Percentiles rank a stretch among this genome's conserved stretches.
These are phyloP conservation scores for Phytophthora niederhauseri DNA, from an alignment of 352 stramenopile genomes.

Conservation along the genomic window DNA sequence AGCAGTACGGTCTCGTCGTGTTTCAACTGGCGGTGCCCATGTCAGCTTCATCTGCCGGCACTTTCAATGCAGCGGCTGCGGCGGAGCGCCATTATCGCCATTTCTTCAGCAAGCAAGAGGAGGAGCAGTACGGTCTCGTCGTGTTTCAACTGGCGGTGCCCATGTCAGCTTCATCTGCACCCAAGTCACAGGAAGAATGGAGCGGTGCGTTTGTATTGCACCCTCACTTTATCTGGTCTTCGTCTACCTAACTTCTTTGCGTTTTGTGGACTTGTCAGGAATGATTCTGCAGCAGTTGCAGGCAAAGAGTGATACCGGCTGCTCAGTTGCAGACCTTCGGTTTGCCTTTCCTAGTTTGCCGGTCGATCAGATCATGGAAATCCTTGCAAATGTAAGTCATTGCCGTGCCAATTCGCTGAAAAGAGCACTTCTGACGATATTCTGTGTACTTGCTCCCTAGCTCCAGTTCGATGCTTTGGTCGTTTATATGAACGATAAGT, in stretches of 20 bases:
- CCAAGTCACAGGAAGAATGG: slow-evolving; percentile 56
- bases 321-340: slow-evolving; percentile 57
- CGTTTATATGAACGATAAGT: slow-evolving; percentile 59
- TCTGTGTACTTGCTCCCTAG: slow-evolving; percentile 26
- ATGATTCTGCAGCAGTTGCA: slow-evolving; percentile 51
- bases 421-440: slow-evolving; percentile 4
- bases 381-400: slow-evolving; percentile 60
- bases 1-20: slow-evolving; percentile 56
- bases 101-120: slow-evolving; percentile 66
- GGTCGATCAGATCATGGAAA: slow-evolving; percentile 53
- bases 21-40: slow-evolving; percentile 50
- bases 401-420: not conserved
- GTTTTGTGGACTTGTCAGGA: slow-evolving; percentile 26
- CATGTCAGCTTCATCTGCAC: slow-evolving; percentile 10
- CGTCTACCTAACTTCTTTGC: slow-evolving; percentile 4
- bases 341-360: slow-evolving; percentile 60
- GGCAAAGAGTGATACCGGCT: slow-evolving; percentile 39
- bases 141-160: slow-evolving; percentile 58
- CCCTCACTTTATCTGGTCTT: not conserved
- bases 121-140: slow-evolving; percentile 55
- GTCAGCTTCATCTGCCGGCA: slow-evolving; percentile 15
- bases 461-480: slow-evolving; percentile 74
- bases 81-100: slow-evolving; percentile 59
- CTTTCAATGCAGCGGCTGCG: slow-evolving; percentile 31
- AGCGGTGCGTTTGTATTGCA: slow-evolving; percentile 35